Evolutionary conservation across 2,329 filamentous ascomycete species (phyloP), one percentile per base, ranked within the genome.

Genomic region (Calonectria montana): DNA sequence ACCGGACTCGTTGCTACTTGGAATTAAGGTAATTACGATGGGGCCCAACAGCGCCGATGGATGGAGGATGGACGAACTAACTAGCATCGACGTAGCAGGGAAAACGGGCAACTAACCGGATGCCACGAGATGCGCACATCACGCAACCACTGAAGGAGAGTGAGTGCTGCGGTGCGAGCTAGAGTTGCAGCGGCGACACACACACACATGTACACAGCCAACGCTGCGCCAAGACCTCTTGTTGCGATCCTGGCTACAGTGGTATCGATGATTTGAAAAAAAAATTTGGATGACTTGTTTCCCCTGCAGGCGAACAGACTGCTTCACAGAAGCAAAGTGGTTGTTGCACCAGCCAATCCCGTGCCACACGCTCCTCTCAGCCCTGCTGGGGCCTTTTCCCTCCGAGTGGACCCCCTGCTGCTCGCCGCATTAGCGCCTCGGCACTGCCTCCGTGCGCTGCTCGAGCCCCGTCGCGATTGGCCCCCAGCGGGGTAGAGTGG

Each of bases 371-470:
- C n/a, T 6, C 31, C 21, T 21, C 53, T 59, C 53, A 59, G 53
- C 53, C 53, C 53, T 59, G 53, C 53, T 15, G 53, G 53, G 53
- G 39, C 62, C 31, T 53, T 35, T 35, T 15, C 16, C 29, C 29
- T 8, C 2, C 31, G 53, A 16, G 47, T n/a, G 53, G 61, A 50
- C 15, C n/a, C 13, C 13, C 47, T 69, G 67, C 47, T 12, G 61
- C 48, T 21, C 25, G 61, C 18, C 64, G 47, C 67, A 62, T 62
- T 70, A 70, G 67, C 62, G 67, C 35, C 27, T n/a, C 64, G 69
- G 64, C 69, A 67, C 69, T 64, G 69, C 69, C 64, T 63, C 69
- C 31, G 29, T 15, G 64, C 41, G 69, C 64, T 31, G 64, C 47
- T 10, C 12, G n/a, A 71, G 39, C 21, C 13, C 35, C 43, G 23